Conservation (phyloP, 2,329 filamentous ascomycete genomes). For the Xylaria sp. region DNA sequence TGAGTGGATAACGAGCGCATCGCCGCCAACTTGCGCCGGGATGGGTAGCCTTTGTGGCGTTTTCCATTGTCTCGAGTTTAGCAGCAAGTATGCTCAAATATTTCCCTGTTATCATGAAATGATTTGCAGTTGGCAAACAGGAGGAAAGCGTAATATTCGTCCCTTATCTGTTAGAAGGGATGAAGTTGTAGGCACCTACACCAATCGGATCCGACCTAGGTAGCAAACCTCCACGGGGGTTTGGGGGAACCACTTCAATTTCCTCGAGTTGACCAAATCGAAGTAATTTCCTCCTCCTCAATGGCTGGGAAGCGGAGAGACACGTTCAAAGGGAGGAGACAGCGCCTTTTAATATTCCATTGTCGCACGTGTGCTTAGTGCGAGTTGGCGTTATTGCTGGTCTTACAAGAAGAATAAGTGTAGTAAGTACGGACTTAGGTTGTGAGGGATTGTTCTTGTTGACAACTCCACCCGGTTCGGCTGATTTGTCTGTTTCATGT, state of each 20-base stretch:
- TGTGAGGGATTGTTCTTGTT: conserved; percentile 22
- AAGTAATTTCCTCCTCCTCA: neutral
- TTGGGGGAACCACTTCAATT: conserved; percentile 2
- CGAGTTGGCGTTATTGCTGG: neutral
- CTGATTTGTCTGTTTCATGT: conserved; percentile 29
- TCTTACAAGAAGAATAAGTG: conserved; percentile 16
- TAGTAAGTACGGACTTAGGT: neutral
- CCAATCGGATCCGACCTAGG: too few relatives aligned
- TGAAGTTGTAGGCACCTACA: too few relatives aligned
- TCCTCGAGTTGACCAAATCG: neutral
- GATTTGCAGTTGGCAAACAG: neutral
- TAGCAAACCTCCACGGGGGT: too few relatives aligned
- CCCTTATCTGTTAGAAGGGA: too few relatives aligned
- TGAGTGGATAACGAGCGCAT: conserved; percentile 14
- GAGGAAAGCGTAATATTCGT: too few relatives aligned
- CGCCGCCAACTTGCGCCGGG: neutral
- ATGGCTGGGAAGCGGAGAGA: conserved; percentile 14
- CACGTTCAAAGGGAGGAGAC: neutral
- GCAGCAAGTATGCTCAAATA: too few relatives aligned
- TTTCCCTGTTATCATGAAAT: neutral
- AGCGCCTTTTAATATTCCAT: conserved; percentile 11
- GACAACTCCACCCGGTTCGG: conserved; percentile 32
- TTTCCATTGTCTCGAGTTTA: neutral
- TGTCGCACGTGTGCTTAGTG: conserved; percentile 12
- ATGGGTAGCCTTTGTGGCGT: neutral